Percentiles rank a stretch among this genome's conserved stretches.
Evolutionary conservation across 2,329 filamentous ascomycete genomes (phyloP).

Genomic region (Verticillium alfalfae): DNA sequence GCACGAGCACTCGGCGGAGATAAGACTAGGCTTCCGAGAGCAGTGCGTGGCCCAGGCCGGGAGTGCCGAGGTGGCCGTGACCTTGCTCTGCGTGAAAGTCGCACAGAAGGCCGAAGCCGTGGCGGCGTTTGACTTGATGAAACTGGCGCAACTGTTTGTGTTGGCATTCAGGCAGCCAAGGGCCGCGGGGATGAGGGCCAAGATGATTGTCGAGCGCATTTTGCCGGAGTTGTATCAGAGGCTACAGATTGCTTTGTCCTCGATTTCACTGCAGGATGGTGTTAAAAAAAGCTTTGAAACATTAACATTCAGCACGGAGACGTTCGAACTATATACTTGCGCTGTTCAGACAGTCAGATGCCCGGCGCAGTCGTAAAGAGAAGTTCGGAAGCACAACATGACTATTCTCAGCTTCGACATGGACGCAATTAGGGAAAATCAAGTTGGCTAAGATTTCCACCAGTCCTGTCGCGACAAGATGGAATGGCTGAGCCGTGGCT

Average conservation of each 20-base stretch:
- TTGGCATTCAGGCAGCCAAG: constrained; percentile 21
- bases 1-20: constrained; percentile 25
- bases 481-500: background rate
- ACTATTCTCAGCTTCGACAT: background rate
- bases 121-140: constrained; percentile 21
- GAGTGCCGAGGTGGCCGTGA: constrained; percentile 18
- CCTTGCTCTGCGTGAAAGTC: constrained; percentile 21
- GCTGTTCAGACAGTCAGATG: background rate
- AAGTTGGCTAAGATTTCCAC: background rate
- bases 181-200: constrained; percentile 15
- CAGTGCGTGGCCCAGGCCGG: constrained; percentile 22
- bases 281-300: background rate
- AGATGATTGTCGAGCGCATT: constrained; percentile 14
- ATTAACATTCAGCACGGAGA: background rate
- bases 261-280: background rate
- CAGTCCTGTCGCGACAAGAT: background rate
- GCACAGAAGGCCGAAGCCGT: constrained; percentile 25
- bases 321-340: background rate
- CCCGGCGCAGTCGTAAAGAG: background rate
- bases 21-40: constrained; percentile 17
- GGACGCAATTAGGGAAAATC: background rate
- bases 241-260: background rate
- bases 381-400: background rate
- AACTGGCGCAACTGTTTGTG: constrained; percentile 23
- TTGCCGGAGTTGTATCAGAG: background rate